phyloP scores from a whole-genome alignment of 2,329 filamentous ascomycete species.

The Didymella pomorum region DNA sequence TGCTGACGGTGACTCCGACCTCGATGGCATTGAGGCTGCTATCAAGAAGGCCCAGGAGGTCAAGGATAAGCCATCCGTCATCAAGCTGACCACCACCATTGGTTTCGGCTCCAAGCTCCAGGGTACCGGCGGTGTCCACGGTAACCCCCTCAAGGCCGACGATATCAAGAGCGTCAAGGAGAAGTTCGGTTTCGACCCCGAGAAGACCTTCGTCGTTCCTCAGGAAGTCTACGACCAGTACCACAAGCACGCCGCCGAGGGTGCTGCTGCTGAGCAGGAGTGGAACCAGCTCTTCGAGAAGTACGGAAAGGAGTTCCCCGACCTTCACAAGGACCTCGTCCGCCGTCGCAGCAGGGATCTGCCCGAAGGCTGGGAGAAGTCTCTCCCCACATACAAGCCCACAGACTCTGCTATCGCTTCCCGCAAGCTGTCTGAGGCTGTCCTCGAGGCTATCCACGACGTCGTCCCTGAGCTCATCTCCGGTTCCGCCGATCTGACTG shows the following conservation, averaged over 20 bases:
- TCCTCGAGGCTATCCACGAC: conserved; percentile 85
- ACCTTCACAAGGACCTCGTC: conserved; percentile 79
- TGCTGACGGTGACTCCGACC: conserved; percentile 86
- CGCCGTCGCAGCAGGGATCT: conserved; percentile 84
- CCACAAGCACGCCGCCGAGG: conserved; percentile 82
- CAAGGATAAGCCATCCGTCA: conserved; percentile 95
- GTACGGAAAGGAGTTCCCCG: conserved; percentile 80
- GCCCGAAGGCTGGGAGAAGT: conserved; percentile 96
- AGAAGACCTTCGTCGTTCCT: conserved; percentile 90
- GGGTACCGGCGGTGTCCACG: conserved; percentile 95
- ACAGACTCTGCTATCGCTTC: conserved; percentile 85
- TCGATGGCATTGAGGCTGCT: conserved; percentile 85
- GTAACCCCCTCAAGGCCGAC: conserved; percentile 92
- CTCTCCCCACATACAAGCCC: conserved; percentile 88
- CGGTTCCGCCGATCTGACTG: conserved; percentile 96
- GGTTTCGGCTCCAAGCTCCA: conserved; percentile 92
- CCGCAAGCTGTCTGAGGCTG: conserved; percentile 94
- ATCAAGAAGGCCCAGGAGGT: conserved; percentile 84
- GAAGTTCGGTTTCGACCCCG: conserved; percentile 95
- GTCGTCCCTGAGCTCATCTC: conserved; percentile 89
- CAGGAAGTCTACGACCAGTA: conserved; percentile 94
- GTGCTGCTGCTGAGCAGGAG: conserved; percentile 88
- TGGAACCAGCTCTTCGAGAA: conserved; percentile 94
- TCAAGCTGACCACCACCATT: conserved; percentile 97
- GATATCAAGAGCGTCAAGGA: conserved; percentile 93